A percentile compares a stretch with the other conserved stretches of the same genome.
These are phyloP conservation scores for Pisolithus thermaeus DNA, from an alignment of 1,284 basidiomycete species.

Conservation along the genomic window DNA sequence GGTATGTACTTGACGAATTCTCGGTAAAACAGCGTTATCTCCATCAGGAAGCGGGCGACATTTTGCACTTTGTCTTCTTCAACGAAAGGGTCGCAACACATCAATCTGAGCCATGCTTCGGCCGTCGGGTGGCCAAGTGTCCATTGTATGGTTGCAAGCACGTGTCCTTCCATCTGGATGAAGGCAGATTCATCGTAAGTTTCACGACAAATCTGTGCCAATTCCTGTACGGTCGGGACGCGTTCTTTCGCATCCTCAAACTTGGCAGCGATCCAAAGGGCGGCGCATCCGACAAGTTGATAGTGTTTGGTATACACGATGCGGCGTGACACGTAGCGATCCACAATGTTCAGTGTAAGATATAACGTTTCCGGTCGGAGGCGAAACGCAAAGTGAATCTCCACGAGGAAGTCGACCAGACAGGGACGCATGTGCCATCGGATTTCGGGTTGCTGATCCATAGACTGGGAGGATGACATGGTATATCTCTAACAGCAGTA, in stretches of 20 bases:
- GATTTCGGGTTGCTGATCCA: constrained; percentile 99
- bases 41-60: constrained; percentile 96
- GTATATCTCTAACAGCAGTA: constrained; percentile 62
- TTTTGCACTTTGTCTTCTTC: constrained; percentile 91
- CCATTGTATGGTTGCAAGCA: constrained; percentile 96
- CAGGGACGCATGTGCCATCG: constrained; percentile 98
- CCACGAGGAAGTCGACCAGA: constrained; percentile 97
- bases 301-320: constrained; percentile 99
- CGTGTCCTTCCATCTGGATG: constrained; percentile 96
- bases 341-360: constrained; percentile 97
- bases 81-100: constrained; percentile 63
- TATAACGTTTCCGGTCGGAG: constrained; percentile 98
- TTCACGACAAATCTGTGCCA: constrained; percentile 91
- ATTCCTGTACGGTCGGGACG: constrained; percentile 91
- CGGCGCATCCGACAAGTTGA: constrained; percentile 97
- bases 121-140: constrained; percentile 95
- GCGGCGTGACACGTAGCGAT: constrained; percentile 97
- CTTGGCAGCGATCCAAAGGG: constrained; percentile 98
- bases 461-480: constrained; percentile 85
- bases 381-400: constrained; percentile 96
- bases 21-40: constrained; percentile 94
- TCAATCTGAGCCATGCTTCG: constrained; percentile 90
- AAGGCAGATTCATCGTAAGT: constrained; percentile 96
- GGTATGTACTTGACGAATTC: constrained; percentile 88
- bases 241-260: constrained; percentile 99